These are phyloP conservation scores for Xylariaceae sp. DNA, from an alignment of 2,329 filamentous ascomycete species.

Conservation along the genomic window DNA sequence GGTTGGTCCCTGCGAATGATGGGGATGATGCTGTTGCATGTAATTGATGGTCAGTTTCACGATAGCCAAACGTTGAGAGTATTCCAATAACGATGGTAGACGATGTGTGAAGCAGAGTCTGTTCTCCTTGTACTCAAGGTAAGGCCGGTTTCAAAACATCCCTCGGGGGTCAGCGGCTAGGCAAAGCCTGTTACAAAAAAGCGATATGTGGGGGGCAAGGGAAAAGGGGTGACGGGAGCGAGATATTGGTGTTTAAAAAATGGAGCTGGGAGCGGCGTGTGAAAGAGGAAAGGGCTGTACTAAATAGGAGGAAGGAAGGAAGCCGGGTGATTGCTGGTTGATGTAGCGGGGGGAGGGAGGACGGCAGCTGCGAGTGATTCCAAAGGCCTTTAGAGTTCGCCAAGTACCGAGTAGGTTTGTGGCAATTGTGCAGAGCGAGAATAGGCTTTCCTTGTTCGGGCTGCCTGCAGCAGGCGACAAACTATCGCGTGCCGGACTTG, in stretches of 20 bases:
- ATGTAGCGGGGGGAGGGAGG: constrained; percentile 19
- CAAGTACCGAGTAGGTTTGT: constrained; percentile 35
- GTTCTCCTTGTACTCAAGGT: constrained; percentile 33
- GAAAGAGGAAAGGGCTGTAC: constrained; percentile 30
- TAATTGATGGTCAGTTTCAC: constrained; percentile 53
- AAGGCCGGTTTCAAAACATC: constrained; percentile 38
- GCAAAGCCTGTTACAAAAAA: constrained; percentile 28
- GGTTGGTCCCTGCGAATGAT: constrained; percentile 67
- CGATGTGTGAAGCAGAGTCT: constrained; percentile 36
- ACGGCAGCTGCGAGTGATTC: constrained; percentile 34
- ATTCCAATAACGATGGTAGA: constrained; percentile 24
- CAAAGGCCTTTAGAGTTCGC: constrained; percentile 35
- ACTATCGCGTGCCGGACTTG: constrained; percentile 18
- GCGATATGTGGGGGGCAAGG: constrained; percentile 22
- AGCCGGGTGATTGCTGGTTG: constrained; percentile 30
- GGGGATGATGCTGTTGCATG: constrained; percentile 74
- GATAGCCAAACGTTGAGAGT: constrained; percentile 20
- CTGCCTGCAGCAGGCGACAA: constrained; percentile 24
- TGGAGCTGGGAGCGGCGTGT: constrained; percentile 22
- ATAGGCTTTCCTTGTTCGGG: constrained; percentile 23
- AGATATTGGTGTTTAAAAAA: constrained; percentile 23
- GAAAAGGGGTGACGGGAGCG: neutral
- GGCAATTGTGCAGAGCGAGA: constrained; percentile 22
- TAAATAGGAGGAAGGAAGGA: constrained; percentile 26
- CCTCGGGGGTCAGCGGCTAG: constrained; percentile 36